Conservation (phyloP, 2,329 filamentous ascomycete species). For the Biscogniauxia mediterranea region DNA sequence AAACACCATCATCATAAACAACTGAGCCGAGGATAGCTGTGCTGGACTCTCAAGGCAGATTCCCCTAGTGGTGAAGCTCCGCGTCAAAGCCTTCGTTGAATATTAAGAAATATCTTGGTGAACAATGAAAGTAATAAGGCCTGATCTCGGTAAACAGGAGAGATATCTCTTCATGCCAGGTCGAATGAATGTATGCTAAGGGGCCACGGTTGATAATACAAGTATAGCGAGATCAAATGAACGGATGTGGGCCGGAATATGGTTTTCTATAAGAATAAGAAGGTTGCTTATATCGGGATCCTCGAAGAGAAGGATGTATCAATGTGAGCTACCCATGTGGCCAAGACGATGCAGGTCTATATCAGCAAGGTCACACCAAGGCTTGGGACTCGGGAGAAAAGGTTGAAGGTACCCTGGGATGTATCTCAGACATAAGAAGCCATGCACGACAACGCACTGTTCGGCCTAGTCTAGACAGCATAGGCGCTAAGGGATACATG, state of each 20-base stretch:
- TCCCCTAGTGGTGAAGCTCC: constrained; percentile 1
- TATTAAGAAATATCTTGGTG: not conserved
- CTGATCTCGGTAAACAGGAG: not conserved
- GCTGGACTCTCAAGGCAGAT: not conserved
- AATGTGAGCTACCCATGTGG: constrained; percentile 16
- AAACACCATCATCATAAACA: constrained; percentile 37
- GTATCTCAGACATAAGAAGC: constrained; percentile 27
- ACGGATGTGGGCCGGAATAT: constrained; percentile 15
- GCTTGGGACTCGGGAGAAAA: constrained; percentile 20
- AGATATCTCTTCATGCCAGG: not conserved
- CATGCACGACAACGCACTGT: constrained; percentile 22
- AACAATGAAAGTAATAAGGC: not conserved
- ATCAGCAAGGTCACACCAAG: constrained; percentile 22
- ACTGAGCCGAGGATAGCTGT: not conserved
- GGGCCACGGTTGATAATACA: not conserved
- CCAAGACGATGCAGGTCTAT: constrained; percentile 19
- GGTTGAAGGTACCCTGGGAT: constrained; percentile 22
- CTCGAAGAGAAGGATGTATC: constrained; percentile 14
- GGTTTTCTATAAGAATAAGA: constrained; percentile 23
- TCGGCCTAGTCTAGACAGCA: constrained; percentile 25
- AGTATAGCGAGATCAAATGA: constrained; percentile 9
- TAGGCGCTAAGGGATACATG: constrained; percentile 25
- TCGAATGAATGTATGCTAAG: not conserved
- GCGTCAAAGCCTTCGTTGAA: not conserved
- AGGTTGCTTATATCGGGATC: constrained; percentile 19